Evolutionary conservation across 1,139 yeast species (phyloP).

Genomic region (Debaryomycetaceae sp.): DNA sequence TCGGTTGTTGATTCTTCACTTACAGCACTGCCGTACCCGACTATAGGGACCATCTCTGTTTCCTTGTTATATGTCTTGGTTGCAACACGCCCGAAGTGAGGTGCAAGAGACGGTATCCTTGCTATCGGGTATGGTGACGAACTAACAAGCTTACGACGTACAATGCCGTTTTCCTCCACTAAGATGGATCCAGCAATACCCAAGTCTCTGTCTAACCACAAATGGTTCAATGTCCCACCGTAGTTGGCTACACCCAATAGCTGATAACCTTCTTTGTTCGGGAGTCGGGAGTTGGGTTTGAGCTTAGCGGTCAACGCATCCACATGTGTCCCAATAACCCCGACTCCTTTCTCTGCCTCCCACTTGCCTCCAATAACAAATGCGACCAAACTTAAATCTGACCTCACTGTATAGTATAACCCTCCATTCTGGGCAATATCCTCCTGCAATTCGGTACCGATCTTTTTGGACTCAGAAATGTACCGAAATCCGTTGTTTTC

Average conservation of each 20-base stretch:
- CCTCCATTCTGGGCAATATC: constrained; percentile 15
- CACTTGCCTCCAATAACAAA: constrained; percentile 40
- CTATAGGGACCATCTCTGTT: constrained; percentile 41
- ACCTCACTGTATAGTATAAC: constrained; percentile 32
- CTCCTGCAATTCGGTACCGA: constrained; percentile 19
- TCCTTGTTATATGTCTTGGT: constrained; percentile 34
- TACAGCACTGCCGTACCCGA: constrained; percentile 27
- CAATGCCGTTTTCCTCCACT: constrained; percentile 23
- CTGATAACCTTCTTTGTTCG: constrained; percentile 37
- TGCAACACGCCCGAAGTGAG: constrained; percentile 37
- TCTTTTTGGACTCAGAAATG: constrained; percentile 23
- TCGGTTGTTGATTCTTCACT: constrained; percentile 22
- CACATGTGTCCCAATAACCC: constrained; percentile 41
- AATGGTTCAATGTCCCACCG: constrained; percentile 33
- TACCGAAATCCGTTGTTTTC: constrained; percentile 28
- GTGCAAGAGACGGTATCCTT: constrained; percentile 41
- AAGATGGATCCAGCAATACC: constrained; percentile 46
- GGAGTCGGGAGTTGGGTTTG: constrained; percentile 34
- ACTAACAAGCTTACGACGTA: constrained; percentile 26
- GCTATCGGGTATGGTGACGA: constrained; percentile 41
- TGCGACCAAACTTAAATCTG: constrained; percentile 37
- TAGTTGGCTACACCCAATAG: constrained; percentile 44
- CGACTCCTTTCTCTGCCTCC: constrained; percentile 36
- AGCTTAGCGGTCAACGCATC: constrained; percentile 40
- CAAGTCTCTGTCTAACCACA: constrained; percentile 46